Evolutionary conservation across 257 asterid species (phyloP), one percentile per base, ranked within the genome.

Genomic region (Lycium barbarum): DNA sequence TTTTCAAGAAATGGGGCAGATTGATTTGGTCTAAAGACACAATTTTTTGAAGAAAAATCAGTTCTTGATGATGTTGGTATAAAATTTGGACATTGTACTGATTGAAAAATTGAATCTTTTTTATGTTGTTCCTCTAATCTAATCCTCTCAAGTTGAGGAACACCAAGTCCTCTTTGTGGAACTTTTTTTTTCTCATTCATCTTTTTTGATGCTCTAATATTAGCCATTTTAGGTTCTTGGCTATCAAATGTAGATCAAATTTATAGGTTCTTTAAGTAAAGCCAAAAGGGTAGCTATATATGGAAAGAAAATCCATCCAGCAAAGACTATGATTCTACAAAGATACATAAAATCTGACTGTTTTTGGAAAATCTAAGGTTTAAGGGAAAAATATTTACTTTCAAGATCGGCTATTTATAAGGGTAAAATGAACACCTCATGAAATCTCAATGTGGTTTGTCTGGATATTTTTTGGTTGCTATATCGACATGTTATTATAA

Each of bases 81-180:
- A n/a, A 18, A 55, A 6, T 13, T 65, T 17, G 10, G 49, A 17
- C 62, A 87, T 87, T 88, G 3, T n/a, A 89, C 80, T 14, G 90
- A 84, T 85, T 87, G 90, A 9, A 90, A 83, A 73, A 79, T 80
- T 57, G 89, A 88, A 20, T 92, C 95, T 15, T 80, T 88, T 83
- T 91, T 93, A 20, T 91, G 90, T 84, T 93, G 94, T 82, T 93
- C 97, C 83, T 94, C 99, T 15, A 90, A 59, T 58, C 93, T 94
- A 87, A 96, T 93, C 87, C 89, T 96, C 81, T 96, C 99, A 59
- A 96, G 94, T 89, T 96, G 98, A 45, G 98, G 98, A 83, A 96
- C 99, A 81, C 98, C 98, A 78, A 96, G 87, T 14, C 98, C 99
- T 84, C 99, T 93, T 80, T 94, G 99, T 6, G 98, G 98, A 7